Conservation (phyloP, 225 moss, liverwort and hornwort species). For the Sphagnum tenellum region DNA sequence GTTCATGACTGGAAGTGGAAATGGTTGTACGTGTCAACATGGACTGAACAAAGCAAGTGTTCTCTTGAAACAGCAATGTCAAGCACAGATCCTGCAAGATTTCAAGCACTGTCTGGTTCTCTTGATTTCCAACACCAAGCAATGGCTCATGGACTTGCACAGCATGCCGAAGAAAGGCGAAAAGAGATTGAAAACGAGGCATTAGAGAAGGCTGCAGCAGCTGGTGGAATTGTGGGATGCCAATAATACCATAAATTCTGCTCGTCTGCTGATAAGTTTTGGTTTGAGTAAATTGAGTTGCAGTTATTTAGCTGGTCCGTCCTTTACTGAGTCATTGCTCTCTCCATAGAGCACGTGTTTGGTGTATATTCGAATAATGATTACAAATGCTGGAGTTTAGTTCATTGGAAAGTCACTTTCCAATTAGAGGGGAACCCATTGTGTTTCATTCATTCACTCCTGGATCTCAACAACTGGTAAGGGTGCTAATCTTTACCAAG, state of each 20-base stretch:
- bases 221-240: conserved; percentile 31
- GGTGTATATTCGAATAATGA: no score
- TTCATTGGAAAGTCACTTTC: no score
- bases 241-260: conserved; percentile 32
- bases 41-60: conserved; percentile 2
- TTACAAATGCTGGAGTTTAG: no score
- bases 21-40: background rate
- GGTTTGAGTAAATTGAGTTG: conserved; percentile 37
- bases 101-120: conserved; percentile 78
- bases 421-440: no score
- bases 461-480: no score
- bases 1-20: background rate
- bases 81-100: conserved; percentile 64
- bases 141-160: conserved; percentile 78
- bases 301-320: conserved; percentile 32
- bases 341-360: no score
- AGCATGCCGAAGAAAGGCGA: conserved; percentile 84
- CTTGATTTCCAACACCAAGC: conserved; percentile 96
- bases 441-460: no score
- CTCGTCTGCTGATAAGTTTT: conserved; percentile 38
- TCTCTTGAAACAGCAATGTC: conserved; percentile 56
- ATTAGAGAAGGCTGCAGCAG: conserved; percentile 49
- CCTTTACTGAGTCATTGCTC: no score
- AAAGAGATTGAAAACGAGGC: conserved; percentile 91
- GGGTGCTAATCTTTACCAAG: no score